A percentile compares a stretch with the other conserved stretches of the same genome.
phyloP scores from a whole-genome alignment of 1,284 basidiomycete genomes.

The Ustilago curta region DNA sequence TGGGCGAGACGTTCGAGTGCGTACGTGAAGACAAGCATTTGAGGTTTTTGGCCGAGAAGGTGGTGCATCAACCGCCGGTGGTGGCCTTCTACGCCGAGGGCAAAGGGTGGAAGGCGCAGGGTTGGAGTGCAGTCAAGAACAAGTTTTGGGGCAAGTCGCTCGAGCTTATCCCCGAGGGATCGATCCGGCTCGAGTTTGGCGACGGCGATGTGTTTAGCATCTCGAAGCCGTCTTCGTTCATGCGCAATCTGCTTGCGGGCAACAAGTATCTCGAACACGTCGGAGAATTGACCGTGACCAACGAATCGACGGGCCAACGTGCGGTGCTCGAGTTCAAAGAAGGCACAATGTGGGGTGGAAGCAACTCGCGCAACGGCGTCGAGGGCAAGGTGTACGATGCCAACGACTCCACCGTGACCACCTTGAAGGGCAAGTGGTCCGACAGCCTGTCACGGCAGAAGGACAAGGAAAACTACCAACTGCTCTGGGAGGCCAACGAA shows the following conservation, averaged over 20 bases:
- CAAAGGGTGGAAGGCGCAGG: slow-evolving; percentile 62
- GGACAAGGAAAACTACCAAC: slow-evolving; percentile 63
- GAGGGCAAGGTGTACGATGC: slow-evolving; percentile 63
- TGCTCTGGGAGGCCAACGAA: slow-evolving; percentile 65
- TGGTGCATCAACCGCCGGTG: slow-evolving; percentile 67
- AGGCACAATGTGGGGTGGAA: slow-evolving; percentile 64
- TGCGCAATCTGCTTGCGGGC: slow-evolving; percentile 68
- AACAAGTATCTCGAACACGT: slow-evolving; percentile 69
- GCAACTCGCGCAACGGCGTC: slow-evolving; percentile 58
- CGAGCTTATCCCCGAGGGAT: slow-evolving; percentile 67
- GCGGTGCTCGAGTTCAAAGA: slow-evolving; percentile 67
- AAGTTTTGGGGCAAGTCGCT: slow-evolving; percentile 69
- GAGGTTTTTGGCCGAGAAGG: slow-evolving; percentile 67
- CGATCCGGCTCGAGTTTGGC: slow-evolving; percentile 57
- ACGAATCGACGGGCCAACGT: slow-evolving; percentile 55
- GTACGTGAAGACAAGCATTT: slow-evolving; percentile 64
- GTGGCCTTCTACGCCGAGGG: slow-evolving; percentile 65
- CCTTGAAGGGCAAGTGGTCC: slow-evolving; percentile 64
- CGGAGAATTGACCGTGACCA: slow-evolving; percentile 65
- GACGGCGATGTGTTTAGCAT: slow-evolving; percentile 64
- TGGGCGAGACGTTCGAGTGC: slow-evolving; percentile 68
- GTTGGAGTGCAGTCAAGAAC: slow-evolving; percentile 67
- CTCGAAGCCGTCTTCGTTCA: slow-evolving; percentile 64
- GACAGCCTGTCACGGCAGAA: slow-evolving; percentile 58
- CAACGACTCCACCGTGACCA: slow-evolving; percentile 51